phyloP scores from a whole-genome alignment of 192 early-diverging fungal genomes.

The Physocladia obscura region DNA sequence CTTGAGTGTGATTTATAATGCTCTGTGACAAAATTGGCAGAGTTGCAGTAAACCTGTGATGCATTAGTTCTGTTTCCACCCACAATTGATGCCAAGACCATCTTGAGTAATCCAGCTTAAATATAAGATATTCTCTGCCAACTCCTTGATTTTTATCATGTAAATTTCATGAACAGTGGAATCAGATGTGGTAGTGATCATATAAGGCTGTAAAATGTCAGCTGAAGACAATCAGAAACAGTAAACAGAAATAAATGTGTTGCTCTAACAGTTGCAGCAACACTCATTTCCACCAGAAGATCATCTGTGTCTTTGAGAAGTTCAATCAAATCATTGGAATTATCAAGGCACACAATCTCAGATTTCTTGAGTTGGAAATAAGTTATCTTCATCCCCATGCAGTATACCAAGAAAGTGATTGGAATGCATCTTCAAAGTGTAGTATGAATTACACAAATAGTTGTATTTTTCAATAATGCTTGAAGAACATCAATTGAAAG shows the following conservation, averaged over 20 bases:
- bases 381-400: neutral
- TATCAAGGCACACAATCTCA: neutral
- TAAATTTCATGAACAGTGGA: neutral
- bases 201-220: neutral
- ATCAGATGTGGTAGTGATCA: neutral
- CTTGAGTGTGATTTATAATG: neutral
- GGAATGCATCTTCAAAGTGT: neutral
- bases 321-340: neutral
- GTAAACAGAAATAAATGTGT: neutral
- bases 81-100: neutral
- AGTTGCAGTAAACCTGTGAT: neutral
- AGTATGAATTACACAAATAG: neutral
- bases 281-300: neutral
- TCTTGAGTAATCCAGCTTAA: conserved; percentile 3
- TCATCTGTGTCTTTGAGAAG: neutral
- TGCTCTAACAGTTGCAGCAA: neutral
- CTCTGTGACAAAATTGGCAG: neutral
- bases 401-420: neutral
- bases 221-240: neutral
- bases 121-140: neutral
- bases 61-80: neutral
- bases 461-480: neutral
- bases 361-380: neutral
- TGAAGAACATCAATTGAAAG: neutral
- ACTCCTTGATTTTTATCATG: neutral